phyloP scores from a whole-genome alignment of 257 asterid species.

The Capsicum rhomboideum region DNA sequence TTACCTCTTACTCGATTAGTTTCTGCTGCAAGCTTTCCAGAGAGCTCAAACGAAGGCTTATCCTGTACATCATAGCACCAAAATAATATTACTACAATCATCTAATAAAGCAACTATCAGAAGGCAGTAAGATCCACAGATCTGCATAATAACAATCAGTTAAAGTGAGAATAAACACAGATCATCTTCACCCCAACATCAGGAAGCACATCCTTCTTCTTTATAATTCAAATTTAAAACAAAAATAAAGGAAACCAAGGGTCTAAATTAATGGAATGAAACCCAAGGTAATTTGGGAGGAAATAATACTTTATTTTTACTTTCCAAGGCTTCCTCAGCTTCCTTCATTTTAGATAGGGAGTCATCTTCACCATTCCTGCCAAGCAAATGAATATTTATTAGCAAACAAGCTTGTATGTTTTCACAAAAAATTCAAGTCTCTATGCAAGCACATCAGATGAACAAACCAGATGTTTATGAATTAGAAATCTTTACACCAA shows the following conservation, averaged over 20 bases:
- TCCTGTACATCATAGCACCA: conserved; percentile 45
- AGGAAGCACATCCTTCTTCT: background rate
- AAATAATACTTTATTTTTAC: conserved; percentile 9
- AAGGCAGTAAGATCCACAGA: conserved; percentile 1
- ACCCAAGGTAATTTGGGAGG: background rate
- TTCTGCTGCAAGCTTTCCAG: conserved; percentile 98
- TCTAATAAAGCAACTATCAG: conserved; percentile 4
- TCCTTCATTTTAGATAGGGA: conserved; percentile 82
- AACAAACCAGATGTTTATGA: background rate
- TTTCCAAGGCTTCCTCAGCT: conserved; percentile 68
- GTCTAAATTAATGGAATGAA: background rate
- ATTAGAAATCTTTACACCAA: background rate
- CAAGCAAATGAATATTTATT: conserved; percentile 8
- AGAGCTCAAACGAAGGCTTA: conserved; percentile 95
- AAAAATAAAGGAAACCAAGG: background rate
- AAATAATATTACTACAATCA: background rate
- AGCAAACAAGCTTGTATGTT: background rate
- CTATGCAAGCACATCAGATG: background rate
- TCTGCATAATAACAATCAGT: background rate
- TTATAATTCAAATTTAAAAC: background rate
- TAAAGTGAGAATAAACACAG: background rate
- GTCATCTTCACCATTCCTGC: conserved; percentile 60
- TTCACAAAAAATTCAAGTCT: background rate
- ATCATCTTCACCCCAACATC: background rate
- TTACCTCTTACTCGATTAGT: conserved; percentile 90